These are phyloP conservation scores for Pyricularia grisea DNA, from an alignment of 2,329 filamentous ascomycete species.

Conservation along the genomic window DNA sequence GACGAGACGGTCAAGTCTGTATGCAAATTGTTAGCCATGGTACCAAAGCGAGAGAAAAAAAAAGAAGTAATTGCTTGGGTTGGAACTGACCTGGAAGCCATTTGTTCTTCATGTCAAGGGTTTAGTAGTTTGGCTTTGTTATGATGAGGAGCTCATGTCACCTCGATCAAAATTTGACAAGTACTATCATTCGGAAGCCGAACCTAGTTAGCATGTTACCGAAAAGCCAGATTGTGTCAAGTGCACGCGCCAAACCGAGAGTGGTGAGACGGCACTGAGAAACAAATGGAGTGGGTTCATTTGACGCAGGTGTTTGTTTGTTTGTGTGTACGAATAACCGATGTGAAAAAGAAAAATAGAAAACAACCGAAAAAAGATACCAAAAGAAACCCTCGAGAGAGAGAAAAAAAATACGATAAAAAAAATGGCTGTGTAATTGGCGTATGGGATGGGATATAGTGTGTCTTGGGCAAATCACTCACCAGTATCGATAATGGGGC, in stretches of 20 bases:
- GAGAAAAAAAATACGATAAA: not conserved
- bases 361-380: no score
- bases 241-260: not conserved
- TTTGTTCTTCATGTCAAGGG: conserved; percentile 31
- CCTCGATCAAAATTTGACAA: not conserved
- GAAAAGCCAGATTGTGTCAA: not conserved
- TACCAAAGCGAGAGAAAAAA: not conserved
- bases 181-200: not conserved
- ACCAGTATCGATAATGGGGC: not conserved
- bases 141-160: not conserved
- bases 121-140: not conserved
- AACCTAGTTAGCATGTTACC: not conserved
- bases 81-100: conserved; percentile 44
- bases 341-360: not conserved
- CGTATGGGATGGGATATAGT: not conserved
- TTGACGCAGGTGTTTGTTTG: not conserved
- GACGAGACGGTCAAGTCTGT: conserved; percentile 74
- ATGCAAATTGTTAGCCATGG: conserved; percentile 8
- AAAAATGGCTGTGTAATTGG: not conserved
- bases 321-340: not conserved
- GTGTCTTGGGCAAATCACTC: not conserved
- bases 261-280: not conserved
- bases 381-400: not conserved
- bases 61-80: not conserved
- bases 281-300: not conserved